Conservation (phyloP, 495 filamentous ascomycete genomes). For the Neurospora sp. region DNA sequence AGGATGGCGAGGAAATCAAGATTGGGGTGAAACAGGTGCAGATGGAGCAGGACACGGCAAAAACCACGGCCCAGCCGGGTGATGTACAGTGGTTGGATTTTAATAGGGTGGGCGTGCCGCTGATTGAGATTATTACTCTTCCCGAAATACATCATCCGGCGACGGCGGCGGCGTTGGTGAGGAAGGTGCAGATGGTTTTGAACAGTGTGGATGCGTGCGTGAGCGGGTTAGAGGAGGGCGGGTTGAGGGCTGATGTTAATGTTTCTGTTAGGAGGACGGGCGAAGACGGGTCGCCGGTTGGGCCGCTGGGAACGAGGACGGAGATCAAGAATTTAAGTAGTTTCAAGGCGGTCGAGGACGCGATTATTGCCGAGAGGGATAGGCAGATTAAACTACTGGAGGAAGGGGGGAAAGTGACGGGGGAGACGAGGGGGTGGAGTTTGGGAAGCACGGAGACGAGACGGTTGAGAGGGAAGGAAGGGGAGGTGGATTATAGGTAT, state of each 20-base stretch:
- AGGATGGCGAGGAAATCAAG: slow-evolving; percentile 53
- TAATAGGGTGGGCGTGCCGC: slow-evolving; percentile 81
- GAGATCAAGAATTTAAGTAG: slow-evolving; percentile 98
- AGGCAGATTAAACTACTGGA: slow-evolving; percentile 78
- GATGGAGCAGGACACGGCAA: slow-evolving; percentile 96
- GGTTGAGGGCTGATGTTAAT: slow-evolving; percentile 89
- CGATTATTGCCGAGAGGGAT: slow-evolving; percentile 80
- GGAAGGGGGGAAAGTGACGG: slow-evolving; percentile 63
- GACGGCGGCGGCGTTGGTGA: slow-evolving; percentile 76
- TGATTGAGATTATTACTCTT: slow-evolving; percentile 91
- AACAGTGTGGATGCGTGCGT: slow-evolving; percentile 71
- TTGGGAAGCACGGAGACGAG: slow-evolving; percentile 69
- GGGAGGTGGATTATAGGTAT: slow-evolving; percentile 94
- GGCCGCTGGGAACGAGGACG: slow-evolving; percentile 40
- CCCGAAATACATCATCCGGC: slow-evolving; percentile 76
- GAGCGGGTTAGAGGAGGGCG: slow-evolving; percentile 86
- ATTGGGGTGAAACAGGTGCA: slow-evolving; percentile 89
- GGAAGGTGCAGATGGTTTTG: slow-evolving; percentile 81
- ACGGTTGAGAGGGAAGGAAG: slow-evolving; percentile 81
- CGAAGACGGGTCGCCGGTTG: slow-evolving; percentile 17
- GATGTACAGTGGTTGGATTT: slow-evolving; percentile 78
- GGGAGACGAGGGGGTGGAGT: slow-evolving; percentile 92
- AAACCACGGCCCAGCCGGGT: slow-evolving; percentile 70
- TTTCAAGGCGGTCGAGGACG: slow-evolving; percentile 90
- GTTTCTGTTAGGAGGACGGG: slow-evolving; percentile 61